Percentiles rank a stretch among this genome's conserved stretches.
These are phyloP conservation scores for Thelonectria discophora DNA, from an alignment of 2,329 filamentous ascomycete species.

Conservation along the genomic window DNA sequence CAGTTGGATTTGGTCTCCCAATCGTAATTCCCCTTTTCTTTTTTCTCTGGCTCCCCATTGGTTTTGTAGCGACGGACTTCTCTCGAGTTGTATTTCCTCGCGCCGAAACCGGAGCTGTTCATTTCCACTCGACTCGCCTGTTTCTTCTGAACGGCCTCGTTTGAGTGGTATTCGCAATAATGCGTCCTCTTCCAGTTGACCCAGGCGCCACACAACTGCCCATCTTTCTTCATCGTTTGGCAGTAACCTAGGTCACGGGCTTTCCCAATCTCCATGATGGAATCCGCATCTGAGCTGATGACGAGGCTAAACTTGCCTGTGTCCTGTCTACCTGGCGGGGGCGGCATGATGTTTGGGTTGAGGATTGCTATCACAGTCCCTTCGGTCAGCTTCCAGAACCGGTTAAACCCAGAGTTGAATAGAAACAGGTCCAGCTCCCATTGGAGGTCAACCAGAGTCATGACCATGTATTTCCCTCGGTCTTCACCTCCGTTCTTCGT, in stretches of 20 bases:
- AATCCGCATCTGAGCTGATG: conserved; percentile 86
- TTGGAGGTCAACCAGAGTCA: conserved; percentile 86
- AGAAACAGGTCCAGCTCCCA: conserved; percentile 93
- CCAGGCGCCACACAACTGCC: conserved; percentile 82
- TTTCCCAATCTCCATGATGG: conserved; percentile 86
- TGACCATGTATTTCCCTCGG: conserved; percentile 88
- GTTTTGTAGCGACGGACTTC: conserved; percentile 31
- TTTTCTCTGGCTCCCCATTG: conserved; percentile 30
- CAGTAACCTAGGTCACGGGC: conserved; percentile 90
- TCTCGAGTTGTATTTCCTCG: conserved; percentile 44
- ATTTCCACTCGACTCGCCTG: conserved; percentile 77
- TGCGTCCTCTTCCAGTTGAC: conserved; percentile 88
- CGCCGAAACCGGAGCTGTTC: conserved; percentile 69
- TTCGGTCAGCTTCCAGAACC: conserved; percentile 91
- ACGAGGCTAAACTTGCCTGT: conserved; percentile 87
- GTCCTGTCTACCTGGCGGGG: conserved; percentile 76
- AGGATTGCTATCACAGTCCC: conserved; percentile 94
- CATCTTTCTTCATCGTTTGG: conserved; percentile 84
- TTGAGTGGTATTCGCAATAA: conserved; percentile 92
- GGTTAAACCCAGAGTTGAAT: conserved; percentile 88
- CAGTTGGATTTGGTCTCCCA: conserved; percentile 65
- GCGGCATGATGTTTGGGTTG: conserved; percentile 91
- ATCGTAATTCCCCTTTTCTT: conserved; percentile 60
- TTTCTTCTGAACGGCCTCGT: conserved; percentile 77
- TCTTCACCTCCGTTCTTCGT: conserved; percentile 59